These are phyloP conservation scores for Raddia guianensis DNA, from an alignment of 176 grass and related monocot genomes.

Conservation along the genomic window DNA sequence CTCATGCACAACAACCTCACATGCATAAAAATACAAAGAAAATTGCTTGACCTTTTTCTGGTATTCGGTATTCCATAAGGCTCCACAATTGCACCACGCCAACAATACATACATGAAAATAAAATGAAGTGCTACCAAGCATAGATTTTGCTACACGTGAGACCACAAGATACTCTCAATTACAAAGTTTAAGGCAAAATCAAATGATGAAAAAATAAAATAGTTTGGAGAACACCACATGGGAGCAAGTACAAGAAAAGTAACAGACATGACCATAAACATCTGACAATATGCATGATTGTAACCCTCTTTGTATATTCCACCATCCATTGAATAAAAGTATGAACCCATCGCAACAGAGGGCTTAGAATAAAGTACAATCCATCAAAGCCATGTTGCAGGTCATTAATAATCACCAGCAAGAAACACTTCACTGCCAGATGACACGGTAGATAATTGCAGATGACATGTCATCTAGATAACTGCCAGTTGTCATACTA, in stretches of 20 bases:
- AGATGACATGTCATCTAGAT: background rate
- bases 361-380: slow-evolving; percentile 19
- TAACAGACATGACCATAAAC: background rate
- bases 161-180: background rate
- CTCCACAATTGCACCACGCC: background rate
- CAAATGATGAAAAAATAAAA: background rate
- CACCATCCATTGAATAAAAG: slow-evolving; percentile 24
- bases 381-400: background rate
- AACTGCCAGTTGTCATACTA: background rate
- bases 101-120: background rate
- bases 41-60: background rate
- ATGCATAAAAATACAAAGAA: background rate
- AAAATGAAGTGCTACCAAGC: background rate
- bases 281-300: background rate
- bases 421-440: slow-evolving; percentile 35
- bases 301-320: background rate
- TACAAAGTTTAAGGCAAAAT: background rate
- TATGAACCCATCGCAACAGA: slow-evolving; percentile 28
- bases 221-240: background rate
- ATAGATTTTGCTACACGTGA: background rate
- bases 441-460: background rate
- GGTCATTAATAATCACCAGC: slow-evolving; percentile 4
- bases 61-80: background rate
- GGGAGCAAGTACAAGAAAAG: background rate
- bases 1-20: background rate